These are phyloP conservation scores for Curvularia verruculosa DNA, from an alignment of 2,329 filamentous ascomycete species.

Conservation along the genomic window DNA sequence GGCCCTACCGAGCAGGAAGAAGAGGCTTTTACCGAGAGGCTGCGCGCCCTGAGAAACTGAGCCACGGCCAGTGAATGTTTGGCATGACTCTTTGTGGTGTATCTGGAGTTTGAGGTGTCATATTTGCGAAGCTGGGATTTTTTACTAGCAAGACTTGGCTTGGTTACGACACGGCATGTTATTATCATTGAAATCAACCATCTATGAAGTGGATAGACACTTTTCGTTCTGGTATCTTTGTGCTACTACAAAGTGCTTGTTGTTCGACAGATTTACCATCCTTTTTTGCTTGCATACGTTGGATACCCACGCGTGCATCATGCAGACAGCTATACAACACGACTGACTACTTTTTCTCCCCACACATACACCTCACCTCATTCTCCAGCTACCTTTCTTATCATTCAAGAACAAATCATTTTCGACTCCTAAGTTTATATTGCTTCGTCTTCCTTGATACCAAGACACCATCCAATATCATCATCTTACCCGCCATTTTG, in stretches of 20 bases:
- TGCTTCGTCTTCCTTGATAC: too few relatives aligned
- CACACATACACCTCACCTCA: not conserved
- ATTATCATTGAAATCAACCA: not conserved
- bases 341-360: not conserved
- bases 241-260: not conserved
- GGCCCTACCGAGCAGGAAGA: constrained; percentile 80
- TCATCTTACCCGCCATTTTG: too few relatives aligned
- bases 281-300: not conserved
- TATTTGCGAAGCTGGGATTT: not conserved
- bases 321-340: not conserved
- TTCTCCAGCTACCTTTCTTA: too few relatives aligned
- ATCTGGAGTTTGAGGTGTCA: constrained; percentile 15
- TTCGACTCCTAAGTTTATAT: too few relatives aligned
- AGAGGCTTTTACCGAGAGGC: constrained; percentile 69
- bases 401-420: too few relatives aligned
- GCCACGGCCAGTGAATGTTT: not conserved
- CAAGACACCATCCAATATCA: too few relatives aligned
- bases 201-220: not conserved
- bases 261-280: not conserved
- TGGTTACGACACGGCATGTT: not conserved
- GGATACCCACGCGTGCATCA: not conserved
- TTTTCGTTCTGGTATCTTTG: not conserved
- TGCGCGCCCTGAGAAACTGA: constrained; percentile 60
- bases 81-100: not conserved
- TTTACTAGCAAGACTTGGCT: not conserved